Evolutionary conservation across 352 stramenopile species (phyloP), one percentile per base, ranked within the genome.

Genomic region (Phytophthora ramorum): DNA sequence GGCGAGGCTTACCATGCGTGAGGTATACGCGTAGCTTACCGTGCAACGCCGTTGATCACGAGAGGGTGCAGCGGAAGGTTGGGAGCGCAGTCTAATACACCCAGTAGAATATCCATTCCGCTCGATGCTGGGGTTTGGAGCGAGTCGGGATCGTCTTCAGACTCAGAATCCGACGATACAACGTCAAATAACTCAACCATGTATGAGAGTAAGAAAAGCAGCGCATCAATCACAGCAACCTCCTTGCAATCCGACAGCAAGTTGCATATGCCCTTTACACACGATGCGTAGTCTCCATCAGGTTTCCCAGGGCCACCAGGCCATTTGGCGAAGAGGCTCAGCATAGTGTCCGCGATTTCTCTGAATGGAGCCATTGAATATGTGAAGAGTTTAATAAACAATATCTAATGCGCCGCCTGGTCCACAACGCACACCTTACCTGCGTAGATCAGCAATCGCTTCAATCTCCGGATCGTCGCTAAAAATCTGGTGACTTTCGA

Each of bases 261-360:
- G 35, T 82, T 72, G 7, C 74, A 60, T 57, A 92, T 79, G 12
- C 79, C 74, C 49, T 84, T 81, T 4, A 94, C 81, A 53, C 86
- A 94, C 10, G 83, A 74, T 26, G 71, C 52, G 45, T 80, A 81
- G 40, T 78, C 79, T 20, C 75, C 71, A 13, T 57, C 58, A 45
- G 75, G 60, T 16, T 79, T 59, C 4, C 64, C 69, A 17, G 73
- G 64, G 19, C 49, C 44, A 20, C 71, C 71, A n/a, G 88, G 88
- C 88, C 88, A 96, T 58, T 93, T 90, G 14, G 79, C 77, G 30
- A 94, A 96, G 1, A 96, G 72, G 62, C 81, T 96, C 50, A 94
- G 58, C 24, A 96, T 64, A 40, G 86, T 93, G 40, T 96, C 88
- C 2, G 79, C 86, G 7, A 96, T 88, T 66, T 94, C 86, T 64